phyloP scores from a whole-genome alignment of 192 early-diverging fungal genomes.

The Powellomyces hirtus region DNA sequence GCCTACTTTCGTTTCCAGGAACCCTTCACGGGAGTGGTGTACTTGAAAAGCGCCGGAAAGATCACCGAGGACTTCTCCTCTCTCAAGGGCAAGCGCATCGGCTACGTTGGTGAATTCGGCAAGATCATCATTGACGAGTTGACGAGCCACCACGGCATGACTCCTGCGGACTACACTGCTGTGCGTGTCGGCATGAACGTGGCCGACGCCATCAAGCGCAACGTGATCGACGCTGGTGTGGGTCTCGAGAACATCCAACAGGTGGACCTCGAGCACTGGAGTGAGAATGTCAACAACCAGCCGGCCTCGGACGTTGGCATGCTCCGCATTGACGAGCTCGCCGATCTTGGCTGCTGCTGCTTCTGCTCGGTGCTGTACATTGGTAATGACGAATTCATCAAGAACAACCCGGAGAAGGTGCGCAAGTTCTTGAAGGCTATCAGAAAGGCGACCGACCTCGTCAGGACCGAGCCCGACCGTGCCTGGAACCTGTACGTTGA shows the following conservation, averaged over 20 bases:
- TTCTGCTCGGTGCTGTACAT: slow-evolving; percentile 60
- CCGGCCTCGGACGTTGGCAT: slow-evolving; percentile 52
- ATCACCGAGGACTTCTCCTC: slow-evolving; percentile 57
- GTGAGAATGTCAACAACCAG: slow-evolving; percentile 44
- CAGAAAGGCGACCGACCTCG: slow-evolving; percentile 48
- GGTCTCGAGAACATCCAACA: slow-evolving; percentile 66
- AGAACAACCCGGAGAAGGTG: slow-evolving; percentile 57
- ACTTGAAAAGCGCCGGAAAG: slow-evolving; percentile 47
- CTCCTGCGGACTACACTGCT: slow-evolving; percentile 36
- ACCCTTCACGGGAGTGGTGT: slow-evolving; percentile 64
- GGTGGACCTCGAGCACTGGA: slow-evolving; percentile 61
- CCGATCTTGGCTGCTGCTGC: slow-evolving; percentile 60
- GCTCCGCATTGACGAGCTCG: slow-evolving; percentile 66
- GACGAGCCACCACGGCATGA: slow-evolving; percentile 46
- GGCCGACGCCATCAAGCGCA: slow-evolving; percentile 54
- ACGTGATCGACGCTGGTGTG: slow-evolving; percentile 63
- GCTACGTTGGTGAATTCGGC: slow-evolving; percentile 59
- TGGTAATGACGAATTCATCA: slow-evolving; percentile 58
- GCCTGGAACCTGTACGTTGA: slow-evolving; percentile 56
- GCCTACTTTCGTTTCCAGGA: slow-evolving; percentile 31
- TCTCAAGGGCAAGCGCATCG: slow-evolving; percentile 56
- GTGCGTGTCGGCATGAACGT: slow-evolving; percentile 72
- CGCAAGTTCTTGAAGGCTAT: slow-evolving; percentile 53
- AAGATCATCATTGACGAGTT: slow-evolving; percentile 35
- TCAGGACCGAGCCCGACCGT: slow-evolving; percentile 49